Evolutionary conservation across 2,329 filamentous ascomycete species (phyloP).

Genomic region (Botrytis squamosa): DNA sequence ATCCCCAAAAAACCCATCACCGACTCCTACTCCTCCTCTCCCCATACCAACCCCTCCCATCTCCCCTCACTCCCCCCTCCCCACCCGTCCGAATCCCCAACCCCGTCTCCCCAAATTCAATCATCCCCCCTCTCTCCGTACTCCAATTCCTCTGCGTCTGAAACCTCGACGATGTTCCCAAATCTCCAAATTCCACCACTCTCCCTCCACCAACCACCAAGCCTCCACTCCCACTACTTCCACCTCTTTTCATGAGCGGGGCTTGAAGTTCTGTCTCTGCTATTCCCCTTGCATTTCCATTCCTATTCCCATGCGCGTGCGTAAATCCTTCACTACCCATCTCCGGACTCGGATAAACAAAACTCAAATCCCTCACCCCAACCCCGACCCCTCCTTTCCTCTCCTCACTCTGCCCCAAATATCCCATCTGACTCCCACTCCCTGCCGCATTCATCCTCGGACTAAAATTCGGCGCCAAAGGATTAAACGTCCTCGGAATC

Average conservation of each 20-base stretch:
- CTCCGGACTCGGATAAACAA: constrained; percentile 10
- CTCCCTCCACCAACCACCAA: constrained; percentile 23
- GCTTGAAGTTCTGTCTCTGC: background rate
- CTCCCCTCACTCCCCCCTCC: background rate
- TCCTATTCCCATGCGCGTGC: background rate
- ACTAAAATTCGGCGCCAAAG: constrained; percentile 4
- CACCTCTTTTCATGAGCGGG: constrained; percentile 23
- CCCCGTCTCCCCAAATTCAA: background rate
- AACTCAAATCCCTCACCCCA: background rate
- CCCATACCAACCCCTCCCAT: constrained; percentile 9
- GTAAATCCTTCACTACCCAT: background rate
- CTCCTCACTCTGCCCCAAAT: background rate
- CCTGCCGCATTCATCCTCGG: background rate
- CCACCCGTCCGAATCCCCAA: background rate
- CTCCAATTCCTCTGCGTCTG: background rate
- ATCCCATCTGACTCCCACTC: background rate
- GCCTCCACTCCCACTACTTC: constrained; percentile 25
- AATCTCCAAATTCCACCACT: constrained; percentile 34
- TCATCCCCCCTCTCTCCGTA: background rate
- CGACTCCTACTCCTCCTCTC: constrained; percentile 2
- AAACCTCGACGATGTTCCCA: background rate
- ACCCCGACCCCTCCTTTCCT: no score
- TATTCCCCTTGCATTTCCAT: background rate
- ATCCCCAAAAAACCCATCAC: background rate
- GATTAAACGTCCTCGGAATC: constrained; percentile 2